Evolutionary conservation across 495 filamentous ascomycete species (phyloP), one percentile per base, ranked within the genome.

Genomic region (Astrothelium macrocarpum): DNA sequence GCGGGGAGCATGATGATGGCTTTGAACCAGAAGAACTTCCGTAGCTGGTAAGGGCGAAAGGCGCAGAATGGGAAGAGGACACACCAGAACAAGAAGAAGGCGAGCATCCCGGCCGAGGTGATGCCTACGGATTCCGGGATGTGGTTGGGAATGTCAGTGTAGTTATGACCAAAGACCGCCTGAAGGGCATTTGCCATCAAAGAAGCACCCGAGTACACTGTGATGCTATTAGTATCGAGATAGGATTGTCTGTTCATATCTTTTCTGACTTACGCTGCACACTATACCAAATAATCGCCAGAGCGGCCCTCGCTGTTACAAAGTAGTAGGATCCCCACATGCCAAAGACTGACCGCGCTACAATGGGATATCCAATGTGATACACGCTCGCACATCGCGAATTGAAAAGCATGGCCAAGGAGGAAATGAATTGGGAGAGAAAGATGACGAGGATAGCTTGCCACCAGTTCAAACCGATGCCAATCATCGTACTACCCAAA

Each of bases 41-140:
- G 75, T 26, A 87, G 74, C 64, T 80, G 79, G 58, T 80, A 81
- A 12, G 83, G 82, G 53, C 79, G 82, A 65, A 87, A 82, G 39
- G 79, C 81, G 66, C 75, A 79, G 64, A 78, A 78, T 4, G 74
- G 84, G 36, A 76, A 74, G 75, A 84, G 78, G 56, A 80, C 70
- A 25, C 82, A 73, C 80, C 79, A 83, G 71, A 81, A 90, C 10
- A 90, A 68, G 59, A 89, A 76, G 66, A 85, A 89, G 14, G 77
- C 79, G 61, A 87, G 71, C 81, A 90, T 84, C 2, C 81, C 81
- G 65, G 82, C 79, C 0, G 81, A 86, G 18, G 81, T 84, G 71
- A 89, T 87, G 36, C 85, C 86, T 67, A 85, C 77, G 12, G 71
- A 73, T 11, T 67, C 77, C 0, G 86, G 72, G 32, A 76, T 71